Evolutionary conservation across 2,329 filamentous ascomycete genomes (phyloP).

Genomic region (Periconia digitata): DNA sequence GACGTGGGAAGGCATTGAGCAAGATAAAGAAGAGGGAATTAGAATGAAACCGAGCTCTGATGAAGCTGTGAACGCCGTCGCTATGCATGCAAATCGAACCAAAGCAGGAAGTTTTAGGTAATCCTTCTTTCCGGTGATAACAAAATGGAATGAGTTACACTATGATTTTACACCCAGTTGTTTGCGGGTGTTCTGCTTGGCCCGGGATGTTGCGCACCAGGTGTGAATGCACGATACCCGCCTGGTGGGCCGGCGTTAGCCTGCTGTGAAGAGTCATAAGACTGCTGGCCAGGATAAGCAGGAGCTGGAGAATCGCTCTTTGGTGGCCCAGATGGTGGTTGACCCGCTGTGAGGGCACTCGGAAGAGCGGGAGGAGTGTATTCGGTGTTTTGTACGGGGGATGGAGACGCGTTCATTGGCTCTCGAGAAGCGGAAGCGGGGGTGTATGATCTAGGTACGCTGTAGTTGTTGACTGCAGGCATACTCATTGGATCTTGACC

Average conservation of each 20-base stretch:
- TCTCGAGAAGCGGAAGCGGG: background rate
- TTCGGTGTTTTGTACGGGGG: too few species aligned
- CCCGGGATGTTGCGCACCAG: conserved; percentile 10
- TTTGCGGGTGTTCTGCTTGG: conserved; percentile 19
- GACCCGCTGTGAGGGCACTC: conserved; percentile 3
- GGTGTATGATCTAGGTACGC: background rate
- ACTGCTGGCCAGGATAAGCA: conserved; percentile 13
- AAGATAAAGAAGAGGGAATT: background rate
- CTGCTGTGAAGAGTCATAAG: conserved; percentile 5
- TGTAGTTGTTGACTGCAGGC: conserved; percentile 5
- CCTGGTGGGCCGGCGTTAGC: conserved; percentile 15
- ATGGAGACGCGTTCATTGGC: background rate
- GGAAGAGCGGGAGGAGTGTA: conserved; percentile 7
- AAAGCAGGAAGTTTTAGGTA: background rate
- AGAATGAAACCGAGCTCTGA: background rate
- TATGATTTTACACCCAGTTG: conserved; percentile 23
- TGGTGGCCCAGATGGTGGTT: conserved; percentile 16
- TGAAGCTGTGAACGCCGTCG: background rate
- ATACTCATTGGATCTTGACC: background rate
- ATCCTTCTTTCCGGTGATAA: background rate
- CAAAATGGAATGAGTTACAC: too few species aligned
- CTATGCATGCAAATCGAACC: background rate
- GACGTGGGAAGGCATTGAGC: too few species aligned
- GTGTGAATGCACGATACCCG: conserved; percentile 17
- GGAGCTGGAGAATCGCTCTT: conserved; percentile 4